These are phyloP conservation scores for Candida berthetii DNA, from an alignment of 805 yeast species.

Conservation along the genomic window DNA sequence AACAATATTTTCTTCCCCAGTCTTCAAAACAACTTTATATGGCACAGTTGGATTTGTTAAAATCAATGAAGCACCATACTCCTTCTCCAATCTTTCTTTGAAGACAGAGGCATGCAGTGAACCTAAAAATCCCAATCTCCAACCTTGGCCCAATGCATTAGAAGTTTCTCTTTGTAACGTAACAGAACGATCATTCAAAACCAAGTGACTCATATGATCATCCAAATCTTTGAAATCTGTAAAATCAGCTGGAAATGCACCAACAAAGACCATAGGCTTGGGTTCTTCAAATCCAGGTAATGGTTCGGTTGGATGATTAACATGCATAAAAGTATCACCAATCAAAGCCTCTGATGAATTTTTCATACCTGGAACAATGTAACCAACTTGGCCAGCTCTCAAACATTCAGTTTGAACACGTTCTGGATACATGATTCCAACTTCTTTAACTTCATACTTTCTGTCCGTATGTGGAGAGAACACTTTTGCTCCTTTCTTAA, in stretches of 20 bases:
- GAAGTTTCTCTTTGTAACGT: constrained; percentile 87
- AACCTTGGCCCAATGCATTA: constrained; percentile 92
- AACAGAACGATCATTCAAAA: constrained; percentile 88
- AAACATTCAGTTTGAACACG: constrained; percentile 56
- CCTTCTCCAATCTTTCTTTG: constrained; percentile 85
- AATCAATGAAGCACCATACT: constrained; percentile 87
- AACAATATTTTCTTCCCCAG: constrained; percentile 59
- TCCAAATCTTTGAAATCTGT: constrained; percentile 83
- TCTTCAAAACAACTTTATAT: constrained; percentile 62
- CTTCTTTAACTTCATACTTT: constrained; percentile 83
- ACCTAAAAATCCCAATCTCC: constrained; percentile 95
- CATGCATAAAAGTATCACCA: constrained; percentile 82
- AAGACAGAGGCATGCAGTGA: constrained; percentile 94
- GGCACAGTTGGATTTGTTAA: constrained; percentile 97
- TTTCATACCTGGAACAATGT: constrained; percentile 92
- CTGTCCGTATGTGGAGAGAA: constrained; percentile 71
- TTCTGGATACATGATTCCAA: constrained; percentile 95
- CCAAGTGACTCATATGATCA: constrained; percentile 83
- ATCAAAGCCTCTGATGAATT: constrained; percentile 78
- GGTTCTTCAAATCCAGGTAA: constrained; percentile 95
- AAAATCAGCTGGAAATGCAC: constrained; percentile 97
- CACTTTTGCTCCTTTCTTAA: constrained; percentile 70
- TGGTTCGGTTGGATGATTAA: constrained; percentile 58
- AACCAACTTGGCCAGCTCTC: constrained; percentile 91
- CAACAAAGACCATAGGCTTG: constrained; percentile 97